These are phyloP conservation scores for Peronospora farinosa DNA, from an alignment of 352 stramenopile genomes.

Conservation along the genomic window DNA sequence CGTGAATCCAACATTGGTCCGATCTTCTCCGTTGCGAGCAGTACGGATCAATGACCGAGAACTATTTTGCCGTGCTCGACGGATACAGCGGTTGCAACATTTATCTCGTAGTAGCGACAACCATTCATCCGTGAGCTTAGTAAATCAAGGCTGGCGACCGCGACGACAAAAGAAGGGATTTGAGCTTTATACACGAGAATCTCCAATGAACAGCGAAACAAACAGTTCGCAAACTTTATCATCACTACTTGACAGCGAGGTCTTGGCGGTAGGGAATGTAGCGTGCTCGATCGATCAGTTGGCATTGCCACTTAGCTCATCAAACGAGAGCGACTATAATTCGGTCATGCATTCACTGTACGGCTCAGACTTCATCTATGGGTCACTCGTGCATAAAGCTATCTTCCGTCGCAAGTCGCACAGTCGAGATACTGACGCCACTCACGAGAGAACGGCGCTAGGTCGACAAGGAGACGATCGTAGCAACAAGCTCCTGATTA, in stretches of 20 bases:
- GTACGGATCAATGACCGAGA: slow-evolving; percentile 23
- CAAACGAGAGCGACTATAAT: slow-evolving; percentile 34
- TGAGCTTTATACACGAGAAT: slow-evolving; percentile 25
- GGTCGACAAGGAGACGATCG: background rate
- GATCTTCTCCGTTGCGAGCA: slow-evolving; percentile 6
- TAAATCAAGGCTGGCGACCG: slow-evolving; percentile 15
- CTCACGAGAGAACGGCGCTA: background rate
- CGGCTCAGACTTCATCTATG: slow-evolving; percentile 39
- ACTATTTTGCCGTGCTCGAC: slow-evolving; percentile 24
- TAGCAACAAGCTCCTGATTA: slow-evolving; percentile 26
- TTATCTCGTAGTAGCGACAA: slow-evolving; percentile 15
- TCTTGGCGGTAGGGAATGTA: slow-evolving; percentile 27
- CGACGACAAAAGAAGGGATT: slow-evolving; percentile 23
- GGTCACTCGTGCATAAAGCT: slow-evolving; percentile 33
- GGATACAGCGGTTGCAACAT: slow-evolving; percentile 21
- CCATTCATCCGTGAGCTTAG: slow-evolving; percentile 6
- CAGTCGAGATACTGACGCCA: background rate
- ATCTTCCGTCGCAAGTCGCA: slow-evolving; percentile 9
- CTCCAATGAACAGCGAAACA: slow-evolving; percentile 11
- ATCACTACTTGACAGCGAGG: slow-evolving; percentile 15
- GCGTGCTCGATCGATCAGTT: slow-evolving; percentile 18
- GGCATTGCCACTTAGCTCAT: slow-evolving; percentile 14
- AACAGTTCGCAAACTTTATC: slow-evolving; percentile 1
- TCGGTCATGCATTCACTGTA: slow-evolving; percentile 36
- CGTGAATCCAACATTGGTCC: background rate